These are phyloP conservation scores for Fusarium compactum DNA, from an alignment of 2,329 filamentous ascomycete species.

Conservation along the genomic window DNA sequence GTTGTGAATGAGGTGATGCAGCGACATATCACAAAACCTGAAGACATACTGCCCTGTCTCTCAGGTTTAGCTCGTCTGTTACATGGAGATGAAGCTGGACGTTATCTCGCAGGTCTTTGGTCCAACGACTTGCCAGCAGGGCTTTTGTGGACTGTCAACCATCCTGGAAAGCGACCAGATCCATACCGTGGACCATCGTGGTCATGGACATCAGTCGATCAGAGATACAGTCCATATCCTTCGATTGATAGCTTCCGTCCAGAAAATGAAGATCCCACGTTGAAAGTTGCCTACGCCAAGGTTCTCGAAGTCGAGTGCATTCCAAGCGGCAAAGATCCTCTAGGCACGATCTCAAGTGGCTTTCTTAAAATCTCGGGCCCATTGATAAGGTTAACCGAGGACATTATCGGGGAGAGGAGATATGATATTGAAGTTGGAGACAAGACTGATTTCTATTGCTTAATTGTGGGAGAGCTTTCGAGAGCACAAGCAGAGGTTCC, in stretches of 20 bases:
- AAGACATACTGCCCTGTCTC: not conserved
- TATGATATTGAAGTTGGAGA: not conserved
- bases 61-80: accelerated
- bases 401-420: not conserved
- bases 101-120: not conserved
- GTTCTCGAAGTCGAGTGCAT: not conserved
- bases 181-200: not conserved
- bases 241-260: not conserved
- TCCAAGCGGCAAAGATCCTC: not conserved
- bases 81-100: not conserved
- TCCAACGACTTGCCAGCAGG: not conserved
- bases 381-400: accelerated
- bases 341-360: not conserved
- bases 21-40: not conserved
- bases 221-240: not conserved
- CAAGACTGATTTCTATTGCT: not conserved
- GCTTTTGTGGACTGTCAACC: not conserved
- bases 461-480: not conserved
- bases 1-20: not conserved
- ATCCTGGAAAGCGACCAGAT: not conserved
- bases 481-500: not conserved
- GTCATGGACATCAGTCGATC: not conserved
- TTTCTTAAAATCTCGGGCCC: not conserved
- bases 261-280: not conserved
- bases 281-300: not conserved